These are phyloP conservation scores for Pseudopyricularia javanii DNA, from an alignment of 2,329 filamentous ascomycete genomes.

Conservation along the genomic window DNA sequence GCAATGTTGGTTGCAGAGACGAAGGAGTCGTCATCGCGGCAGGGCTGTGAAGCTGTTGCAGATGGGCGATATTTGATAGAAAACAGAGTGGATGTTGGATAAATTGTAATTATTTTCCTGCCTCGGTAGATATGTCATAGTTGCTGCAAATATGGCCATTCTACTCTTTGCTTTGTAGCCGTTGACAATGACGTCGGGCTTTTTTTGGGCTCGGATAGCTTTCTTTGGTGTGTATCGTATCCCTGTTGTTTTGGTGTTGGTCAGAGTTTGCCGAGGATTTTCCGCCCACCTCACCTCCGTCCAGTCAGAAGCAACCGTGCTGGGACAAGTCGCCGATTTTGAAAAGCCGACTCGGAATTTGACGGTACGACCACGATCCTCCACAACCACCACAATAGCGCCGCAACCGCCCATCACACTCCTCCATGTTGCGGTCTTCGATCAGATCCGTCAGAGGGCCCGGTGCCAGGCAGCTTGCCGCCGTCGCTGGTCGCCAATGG, in stretches of 20 bases:
- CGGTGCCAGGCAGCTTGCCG: slow-evolving; percentile 39
- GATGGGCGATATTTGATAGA: neutral
- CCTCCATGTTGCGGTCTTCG: slow-evolving; percentile 58
- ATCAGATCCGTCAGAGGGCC: slow-evolving; percentile 51
- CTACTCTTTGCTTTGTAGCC: neutral
- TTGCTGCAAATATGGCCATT: neutral
- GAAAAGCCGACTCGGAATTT: neutral
- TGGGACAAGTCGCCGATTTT: neutral
- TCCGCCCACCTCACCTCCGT: no score
- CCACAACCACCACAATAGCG: slow-evolving; percentile 13
- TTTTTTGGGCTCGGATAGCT: neutral
- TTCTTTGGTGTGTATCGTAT: neutral
- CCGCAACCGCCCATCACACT: slow-evolving; percentile 30
- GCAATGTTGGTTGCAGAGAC: no score
- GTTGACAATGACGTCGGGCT: neutral
- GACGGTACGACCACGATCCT: slow-evolving; percentile 2
- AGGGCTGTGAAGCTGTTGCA: no score
- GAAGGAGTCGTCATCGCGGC: no score
- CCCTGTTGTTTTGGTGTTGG: neutral
- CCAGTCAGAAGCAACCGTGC: neutral
- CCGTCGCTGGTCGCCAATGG: slow-evolving; percentile 47
- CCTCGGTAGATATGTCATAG: neutral
- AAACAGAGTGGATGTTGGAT: neutral
- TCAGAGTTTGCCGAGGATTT: neutral
- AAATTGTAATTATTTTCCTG: neutral